Evolutionary conservation across 306 rosid species (phyloP), one percentile per base, ranked within the genome.

Genomic region (Canavalia gladiata): DNA sequence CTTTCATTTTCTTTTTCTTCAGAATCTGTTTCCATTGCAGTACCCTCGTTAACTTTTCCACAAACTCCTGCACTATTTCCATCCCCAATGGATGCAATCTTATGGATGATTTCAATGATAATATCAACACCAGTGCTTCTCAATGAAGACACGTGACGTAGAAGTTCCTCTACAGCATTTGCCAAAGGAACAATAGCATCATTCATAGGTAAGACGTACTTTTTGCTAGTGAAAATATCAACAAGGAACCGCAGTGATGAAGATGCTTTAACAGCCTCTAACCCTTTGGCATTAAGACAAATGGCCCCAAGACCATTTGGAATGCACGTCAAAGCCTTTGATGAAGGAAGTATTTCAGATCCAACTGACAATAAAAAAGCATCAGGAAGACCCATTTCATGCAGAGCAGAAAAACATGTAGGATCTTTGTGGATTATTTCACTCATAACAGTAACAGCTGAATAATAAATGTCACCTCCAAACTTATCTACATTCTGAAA

Each of bases 371-470:
- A 86, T 71, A 96, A 78, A 85, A 96, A 96, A 25, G 97, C 97
- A 85, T 87, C 94, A 72, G 98, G 98, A 75, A 96, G 98, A 79
- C 99, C 99, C 94, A 93, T 85, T 70, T 96, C 99, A 74, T 91
- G 97, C 84, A 96, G 84, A 83, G 86, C 80, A 76, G 96, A 73
- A 85, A 90, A 93, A 77, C 91, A 93, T 5, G 99, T 96, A 58
- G 98, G 98, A 79, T 96, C 98, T 87, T 93, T 93, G 87, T 96
- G 98, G 84, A 96, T 96, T 58, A 94, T 90, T 87, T 96, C 99
- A 59, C 99, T 96, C 97, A 93, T 90, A 51, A 93, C 92, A 76
- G 98, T 96, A 77, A 93, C 98, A 63, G 98, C 97, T 43, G 99
- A 96, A 85, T 90, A 87, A 87, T 96, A 93, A 83, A 93, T 91